A percentile compares a stretch with the other conserved stretches of the same genome.
Conservation (phyloP, 2,329 filamentous ascomycete species). For the Botrytis galanthina region DNA sequence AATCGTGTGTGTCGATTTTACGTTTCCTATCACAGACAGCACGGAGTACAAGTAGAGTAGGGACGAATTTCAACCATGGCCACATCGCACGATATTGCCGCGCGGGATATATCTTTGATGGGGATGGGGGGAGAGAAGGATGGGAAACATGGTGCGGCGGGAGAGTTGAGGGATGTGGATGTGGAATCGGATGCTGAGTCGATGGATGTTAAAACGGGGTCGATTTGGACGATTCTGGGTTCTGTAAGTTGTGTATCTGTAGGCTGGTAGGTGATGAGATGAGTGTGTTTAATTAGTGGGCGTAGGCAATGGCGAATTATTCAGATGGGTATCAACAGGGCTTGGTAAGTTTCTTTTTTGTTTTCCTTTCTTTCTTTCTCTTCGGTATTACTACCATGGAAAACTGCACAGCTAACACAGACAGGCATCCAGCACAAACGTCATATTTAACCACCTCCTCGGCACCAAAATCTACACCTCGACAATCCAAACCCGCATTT, state of each 20-base stretch:
- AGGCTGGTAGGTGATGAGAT: no score
- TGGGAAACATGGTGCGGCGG: neutral
- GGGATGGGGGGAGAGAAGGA: neutral
- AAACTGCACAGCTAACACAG: neutral
- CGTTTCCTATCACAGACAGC: no score
- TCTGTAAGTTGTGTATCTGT: neutral
- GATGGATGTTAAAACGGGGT: neutral
- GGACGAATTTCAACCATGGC: neutral
- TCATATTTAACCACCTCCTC: constrained; percentile 38
- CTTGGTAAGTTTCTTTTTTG: neutral
- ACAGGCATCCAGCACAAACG: constrained; percentile 38
- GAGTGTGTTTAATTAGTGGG: neutral
- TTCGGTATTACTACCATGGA: neutral
- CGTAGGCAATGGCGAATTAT: constrained; percentile 18
- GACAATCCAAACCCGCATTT: constrained; percentile 36
- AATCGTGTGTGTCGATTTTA: no score
- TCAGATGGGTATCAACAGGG: constrained; percentile 19
- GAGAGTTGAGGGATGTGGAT: neutral
- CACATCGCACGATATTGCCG: neutral
- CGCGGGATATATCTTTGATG: neutral
- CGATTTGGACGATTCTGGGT: constrained; percentile 18
- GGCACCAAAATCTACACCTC: constrained; percentile 36
- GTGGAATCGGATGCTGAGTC: constrained; percentile 15
- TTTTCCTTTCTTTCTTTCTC: no score
- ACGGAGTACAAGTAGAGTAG: neutral